Base-by-base conservation (phyloP, 2,329 filamentous ascomycete genomes). In the Pseudopithomyces chartarum region DNA sequence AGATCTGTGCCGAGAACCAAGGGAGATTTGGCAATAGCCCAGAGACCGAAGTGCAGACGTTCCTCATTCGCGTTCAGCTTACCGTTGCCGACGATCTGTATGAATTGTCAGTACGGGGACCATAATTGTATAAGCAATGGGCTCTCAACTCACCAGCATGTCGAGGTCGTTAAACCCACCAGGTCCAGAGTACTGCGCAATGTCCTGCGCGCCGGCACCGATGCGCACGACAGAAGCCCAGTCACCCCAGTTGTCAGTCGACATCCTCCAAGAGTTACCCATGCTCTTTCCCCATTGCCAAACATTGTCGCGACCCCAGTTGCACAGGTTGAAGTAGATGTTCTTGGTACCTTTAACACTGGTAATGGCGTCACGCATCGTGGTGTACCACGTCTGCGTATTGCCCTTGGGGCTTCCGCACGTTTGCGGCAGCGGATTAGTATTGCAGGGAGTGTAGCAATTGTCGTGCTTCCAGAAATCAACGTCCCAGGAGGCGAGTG, bases 321-420 rank as follows among this genome's bases (percentile, higher is more conserved):
- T 56, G 57, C 70, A 74, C 15, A 73, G 54, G 45, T 58, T 64
- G 59, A 70, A 74, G 50, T 71, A 52, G 32, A 74, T 71, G 56
- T 13, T 55, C 58, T 3, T 52, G 34, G 17, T 60, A 55, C n/a
- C 83, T 83, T 61, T 85, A 49, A 11, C 58, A 44, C 60, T 36
- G 38, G 17, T 15, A 63, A 40, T 19, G 38, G n/a, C n/a, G 5
- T 40, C 38, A 5, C 38, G 38, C 38, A 17, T 61, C 11, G 45
- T 55, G 5, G 13, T 38, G 67, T 79, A 86, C 12, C 83, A 77
- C 73, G 34, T 69, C 67, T 78, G 79, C 83, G 71, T 84, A 75
- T 64, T 84, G 84, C n/a, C 71, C 76, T 0, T 72, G 26, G 1
- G 81, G 81, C 17, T 80, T 78, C 2, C 74, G n/a, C 71, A 67